Evolutionary conservation across 2,329 filamentous ascomycete species (phyloP), one percentile per base, ranked within the genome.

Genomic region (Aspergillus transmontanensis): DNA sequence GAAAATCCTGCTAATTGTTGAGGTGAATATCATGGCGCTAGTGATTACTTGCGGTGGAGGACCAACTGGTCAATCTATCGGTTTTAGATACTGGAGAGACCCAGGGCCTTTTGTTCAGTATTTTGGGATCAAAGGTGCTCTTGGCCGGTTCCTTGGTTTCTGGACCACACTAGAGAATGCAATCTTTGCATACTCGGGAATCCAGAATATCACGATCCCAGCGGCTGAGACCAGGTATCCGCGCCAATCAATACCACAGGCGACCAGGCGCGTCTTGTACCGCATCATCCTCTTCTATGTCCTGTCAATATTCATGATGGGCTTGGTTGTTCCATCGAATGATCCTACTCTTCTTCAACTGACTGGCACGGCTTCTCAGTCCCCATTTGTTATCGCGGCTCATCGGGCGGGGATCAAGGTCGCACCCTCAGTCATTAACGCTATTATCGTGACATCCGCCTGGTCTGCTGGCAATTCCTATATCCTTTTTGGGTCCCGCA

Each of bases 381-480:
- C 77, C 51, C 89, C 89, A 12, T 92, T 89, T 70, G 90, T 94
- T 64, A 91, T 93, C 66, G 91, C 90, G 26, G 87, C 89, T 48
- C 82, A 85, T 11, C 84, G 86, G 34, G 90, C 90, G 2, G 87
- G 89, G 0, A 88, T 93, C 62, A 82, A 81, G 6, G 88, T 84
- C 9, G 84, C 93, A 5, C 89, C 90, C 0, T 87, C 86, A 7
- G 85, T 94, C 61, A 88, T 94, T 77, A 94, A 94, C 74, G 90
- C 90, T 43, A 83, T 93, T 28, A 88, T 94, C 68, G 83, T 93
- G 67, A 91, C 88, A 0, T 90, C 89, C 0, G 90, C 89, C 0
- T 89, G 87, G 78, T 92, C 89, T 0, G 84, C 89, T 0, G 87
- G 86, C 0, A 93, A 93, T 68, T 87, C 89, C 32, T 34, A 34